A percentile compares a stretch with the other conserved stretches of the same genome.
phyloP scores from a whole-genome alignment of 176 grass and related monocot genomes.

The Carex littledalei region DNA sequence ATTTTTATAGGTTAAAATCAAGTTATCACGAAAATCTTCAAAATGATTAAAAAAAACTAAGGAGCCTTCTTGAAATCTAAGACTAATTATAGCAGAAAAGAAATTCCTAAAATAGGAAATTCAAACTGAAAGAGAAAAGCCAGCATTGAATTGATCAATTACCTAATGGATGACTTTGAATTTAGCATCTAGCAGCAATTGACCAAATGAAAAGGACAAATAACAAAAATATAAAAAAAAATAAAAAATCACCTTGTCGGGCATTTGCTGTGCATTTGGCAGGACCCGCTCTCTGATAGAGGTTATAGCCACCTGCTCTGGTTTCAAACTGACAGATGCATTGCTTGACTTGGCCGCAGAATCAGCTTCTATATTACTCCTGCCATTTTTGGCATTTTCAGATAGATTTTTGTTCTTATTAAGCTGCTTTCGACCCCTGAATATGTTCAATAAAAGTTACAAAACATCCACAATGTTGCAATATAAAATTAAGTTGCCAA shows the following conservation, averaged over 20 bases:
- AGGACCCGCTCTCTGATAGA: constrained; percentile 40
- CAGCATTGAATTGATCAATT: not conserved
- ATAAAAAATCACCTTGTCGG: not conserved
- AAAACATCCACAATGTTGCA: not conserved
- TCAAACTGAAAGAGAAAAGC: not conserved
- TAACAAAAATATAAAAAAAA: not conserved
- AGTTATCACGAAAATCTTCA: not conserved
- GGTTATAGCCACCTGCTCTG: constrained; percentile 20
- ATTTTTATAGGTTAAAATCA: not conserved
- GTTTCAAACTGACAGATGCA: constrained; percentile 23
- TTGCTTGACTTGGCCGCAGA: constrained; percentile 27
- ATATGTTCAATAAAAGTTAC: constrained; percentile 17
- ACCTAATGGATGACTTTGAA: not conserved
- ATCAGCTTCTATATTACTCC: constrained; percentile 38
- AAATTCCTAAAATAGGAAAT: not conserved
- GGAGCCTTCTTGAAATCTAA: not conserved
- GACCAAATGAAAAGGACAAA: constrained; percentile 13
- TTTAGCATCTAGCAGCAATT: not conserved
- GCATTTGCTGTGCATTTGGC: constrained; percentile 3
- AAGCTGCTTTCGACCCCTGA: constrained; percentile 50
- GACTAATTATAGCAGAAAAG: not conserved
- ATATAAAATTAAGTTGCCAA: not conserved
- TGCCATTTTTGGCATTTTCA: constrained; percentile 24
- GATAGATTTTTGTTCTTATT: constrained; percentile 44
- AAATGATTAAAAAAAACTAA: not conserved